Evolutionary conservation across 495 filamentous ascomycete species (phyloP).

Genomic region (Podospora pseudoanserina): DNA sequence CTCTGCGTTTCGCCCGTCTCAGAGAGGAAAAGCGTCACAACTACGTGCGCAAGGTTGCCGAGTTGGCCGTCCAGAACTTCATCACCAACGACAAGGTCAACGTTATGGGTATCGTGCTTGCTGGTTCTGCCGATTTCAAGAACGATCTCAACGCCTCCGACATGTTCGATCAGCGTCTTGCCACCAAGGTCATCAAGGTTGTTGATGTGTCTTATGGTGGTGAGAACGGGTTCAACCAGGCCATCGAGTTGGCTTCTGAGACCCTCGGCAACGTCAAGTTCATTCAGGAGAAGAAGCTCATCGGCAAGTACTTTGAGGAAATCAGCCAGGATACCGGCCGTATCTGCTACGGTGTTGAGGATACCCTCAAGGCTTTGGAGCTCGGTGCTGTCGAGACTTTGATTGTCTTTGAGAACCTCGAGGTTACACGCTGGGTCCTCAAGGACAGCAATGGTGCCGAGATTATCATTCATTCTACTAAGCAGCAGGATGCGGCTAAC

Average conservation of each 20-base stretch:
- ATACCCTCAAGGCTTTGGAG: constrained; percentile 96
- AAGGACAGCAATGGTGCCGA: constrained; percentile 70
- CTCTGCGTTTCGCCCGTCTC: constrained; percentile 98
- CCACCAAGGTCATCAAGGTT: constrained; percentile 95
- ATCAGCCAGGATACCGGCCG: constrained; percentile 95
- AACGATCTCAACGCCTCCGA: constrained; percentile 97
- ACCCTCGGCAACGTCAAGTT: constrained; percentile 99
- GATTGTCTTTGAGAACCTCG: constrained; percentile 97
- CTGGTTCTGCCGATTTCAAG: constrained; percentile 98
- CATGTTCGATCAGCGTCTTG: constrained; percentile 88
- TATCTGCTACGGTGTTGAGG: constrained; percentile 95
- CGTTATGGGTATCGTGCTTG: constrained; percentile 87
- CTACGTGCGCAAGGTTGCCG: constrained; percentile 97
- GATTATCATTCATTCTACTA: constrained; percentile 80
- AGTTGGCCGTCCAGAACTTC: constrained; percentile 95
- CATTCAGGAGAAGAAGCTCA: constrained; percentile 99
- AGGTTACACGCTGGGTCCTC: constrained; percentile 84
- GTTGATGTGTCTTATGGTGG: constrained; percentile 98
- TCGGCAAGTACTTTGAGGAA: constrained; percentile 97
- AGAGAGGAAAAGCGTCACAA: constrained; percentile 99
- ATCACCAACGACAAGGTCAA: constrained; percentile 98
- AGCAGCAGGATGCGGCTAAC: constrained; percentile 68
- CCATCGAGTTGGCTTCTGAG: constrained; percentile 90
- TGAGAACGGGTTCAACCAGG: constrained; percentile 99
- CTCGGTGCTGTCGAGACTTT: constrained; percentile 89